A percentile compares a stretch with the other conserved stretches of the same genome.
Evolutionary conservation across 176 grass and related monocot genomes (phyloP).

Genomic region (Tuctoria greenei): DNA sequence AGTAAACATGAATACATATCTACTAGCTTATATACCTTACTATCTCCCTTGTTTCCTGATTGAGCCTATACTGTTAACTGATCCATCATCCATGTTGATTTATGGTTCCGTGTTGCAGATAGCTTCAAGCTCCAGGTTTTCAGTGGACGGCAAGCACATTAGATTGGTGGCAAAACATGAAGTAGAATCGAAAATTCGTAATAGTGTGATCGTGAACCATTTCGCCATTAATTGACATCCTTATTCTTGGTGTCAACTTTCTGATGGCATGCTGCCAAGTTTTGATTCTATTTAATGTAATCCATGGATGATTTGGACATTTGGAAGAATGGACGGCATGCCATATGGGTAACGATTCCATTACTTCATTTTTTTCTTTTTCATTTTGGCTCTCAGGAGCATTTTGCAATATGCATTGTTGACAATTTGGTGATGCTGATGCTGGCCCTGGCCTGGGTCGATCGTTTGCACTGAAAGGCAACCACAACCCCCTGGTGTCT

Average conservation of each 20-base stretch:
- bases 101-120: conserved; percentile 53
- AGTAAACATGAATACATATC: conserved; percentile 39
- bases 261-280: conserved; percentile 12
- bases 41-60: neutral
- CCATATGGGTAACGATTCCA: neutral
- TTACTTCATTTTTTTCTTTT: neutral
- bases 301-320: neutral
- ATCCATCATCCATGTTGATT: too few relatives aligned
- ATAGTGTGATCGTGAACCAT: neutral
- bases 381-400: neutral
- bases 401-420: neutral
- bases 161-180: conserved; percentile 45
- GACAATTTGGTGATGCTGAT: neutral
- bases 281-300: conserved; percentile 18
- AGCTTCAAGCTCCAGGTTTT: conserved; percentile 67
- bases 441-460: neutral
- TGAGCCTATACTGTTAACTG: neutral
- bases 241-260: conserved; percentile 2
- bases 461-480: neutral
- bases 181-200: too few relatives aligned
- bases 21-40: neutral
- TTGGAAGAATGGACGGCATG: neutral
- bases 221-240: conserved; percentile 14
- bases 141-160: conserved; percentile 66
- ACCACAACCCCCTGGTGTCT: too few relatives aligned